Evolutionary conservation across 805 yeast genomes (phyloP), one percentile per base, ranked within the genome.

Genomic region (Myxozyma monticola): DNA sequence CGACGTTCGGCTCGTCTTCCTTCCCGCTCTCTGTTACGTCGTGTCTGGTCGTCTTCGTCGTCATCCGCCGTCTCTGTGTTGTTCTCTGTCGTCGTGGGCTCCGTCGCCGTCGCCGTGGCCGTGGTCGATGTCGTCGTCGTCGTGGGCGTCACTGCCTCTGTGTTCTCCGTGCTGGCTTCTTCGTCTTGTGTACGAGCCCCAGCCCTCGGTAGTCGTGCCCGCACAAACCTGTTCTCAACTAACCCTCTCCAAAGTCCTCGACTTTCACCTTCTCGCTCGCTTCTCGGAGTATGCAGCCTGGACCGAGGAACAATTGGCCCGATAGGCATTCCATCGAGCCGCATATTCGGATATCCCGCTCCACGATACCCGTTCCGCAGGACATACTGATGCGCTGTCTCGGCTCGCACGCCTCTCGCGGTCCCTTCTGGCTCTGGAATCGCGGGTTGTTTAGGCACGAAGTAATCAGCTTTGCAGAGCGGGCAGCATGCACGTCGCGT

Each of bases 401-500:
- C n/a, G n/a, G n/a, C n/a, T n/a, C n/a, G n/a, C n/a, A n/a, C n/a
- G n/a, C n/a, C n/a, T n/a, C n/a, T n/a, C n/a, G n/a, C n/a, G n/a
- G 25, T 15, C 10, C n/a, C 7, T 21, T 4, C 5, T 15, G 38
- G 40, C 37, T 21, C 26, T 21, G 50, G 30, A 18, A 26, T n/a
- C 4, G 45, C 25, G 18, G 31, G 40, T 12, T 26, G 41, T 5
- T 37, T 41, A 1, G 62, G 57, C 6, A 59, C 56, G 60, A 74
- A 79, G 63, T 81, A 83, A 63, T 82, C 88, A 28, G 83, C 70
- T 62, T 86, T 85, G 68, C 96, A 87, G 73, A 83, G 80, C 7
- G 96, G 95, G 64, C 96, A 87, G 60, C 87, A 83, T 0, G 89
- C 90, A 40, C 84, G 76, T 58, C 91, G 72, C 56, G 78, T 77